Conservation (phyloP, 1,284 basidiomycete species). For the Polyporus tsugae region DNA sequence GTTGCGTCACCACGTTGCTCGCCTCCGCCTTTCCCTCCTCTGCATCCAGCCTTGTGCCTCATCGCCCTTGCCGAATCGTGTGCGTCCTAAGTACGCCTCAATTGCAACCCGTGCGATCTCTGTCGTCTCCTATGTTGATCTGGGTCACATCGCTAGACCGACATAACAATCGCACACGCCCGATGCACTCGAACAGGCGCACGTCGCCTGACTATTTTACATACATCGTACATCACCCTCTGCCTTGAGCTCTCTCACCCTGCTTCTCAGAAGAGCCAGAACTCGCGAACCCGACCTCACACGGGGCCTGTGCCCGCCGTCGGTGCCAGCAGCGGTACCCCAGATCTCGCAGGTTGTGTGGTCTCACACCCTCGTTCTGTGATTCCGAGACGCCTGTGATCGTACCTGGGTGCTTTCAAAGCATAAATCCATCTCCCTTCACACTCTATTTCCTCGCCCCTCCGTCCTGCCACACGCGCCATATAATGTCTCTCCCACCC, state of each 20-base stretch:
- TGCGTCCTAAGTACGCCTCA: constrained; percentile 19
- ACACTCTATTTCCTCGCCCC: constrained; percentile 28
- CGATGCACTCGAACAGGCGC: background rate
- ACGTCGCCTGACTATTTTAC: constrained; percentile 22
- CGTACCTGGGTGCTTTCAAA: constrained; percentile 28
- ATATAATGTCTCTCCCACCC: constrained; percentile 5
- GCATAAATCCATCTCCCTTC: constrained; percentile 26
- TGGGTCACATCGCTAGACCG: constrained; percentile 10
- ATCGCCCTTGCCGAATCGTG: background rate
- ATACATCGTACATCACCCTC: constrained; percentile 27
- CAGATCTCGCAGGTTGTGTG: constrained; percentile 26
- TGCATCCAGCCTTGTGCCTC: constrained; percentile 21
- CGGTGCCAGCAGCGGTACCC: constrained; percentile 23
- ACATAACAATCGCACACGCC: background rate
- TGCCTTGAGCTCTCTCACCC: constrained; percentile 1
- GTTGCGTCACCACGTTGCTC: constrained; percentile 28
- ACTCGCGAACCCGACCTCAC: constrained; percentile 7
- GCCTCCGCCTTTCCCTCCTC: constrained; percentile 15
- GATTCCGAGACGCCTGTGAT: constrained; percentile 22
- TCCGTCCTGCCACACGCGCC: constrained; percentile 21
- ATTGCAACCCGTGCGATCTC: background rate
- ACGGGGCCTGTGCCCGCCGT: constrained; percentile 17
- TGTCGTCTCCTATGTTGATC: background rate
- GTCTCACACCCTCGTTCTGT: constrained; percentile 28
- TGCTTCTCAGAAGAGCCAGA: background rate